These are phyloP conservation scores for Helotiales sp. DNA, from an alignment of 2,329 filamentous ascomycete species.

Conservation along the genomic window DNA sequence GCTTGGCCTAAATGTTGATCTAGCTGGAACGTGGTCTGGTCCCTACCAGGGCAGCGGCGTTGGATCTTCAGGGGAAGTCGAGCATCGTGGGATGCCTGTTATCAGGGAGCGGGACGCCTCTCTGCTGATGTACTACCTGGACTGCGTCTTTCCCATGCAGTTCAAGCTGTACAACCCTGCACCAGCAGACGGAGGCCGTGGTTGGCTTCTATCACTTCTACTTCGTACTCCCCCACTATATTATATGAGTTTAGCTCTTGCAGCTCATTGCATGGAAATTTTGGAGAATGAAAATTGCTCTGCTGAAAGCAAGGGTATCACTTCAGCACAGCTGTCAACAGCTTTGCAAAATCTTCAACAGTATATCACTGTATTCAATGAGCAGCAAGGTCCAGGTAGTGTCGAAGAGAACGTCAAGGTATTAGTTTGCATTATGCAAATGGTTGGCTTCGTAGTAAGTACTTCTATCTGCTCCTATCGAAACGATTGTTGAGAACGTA, in stretches of 20 bases:
- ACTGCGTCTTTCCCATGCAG: constrained; percentile 61
- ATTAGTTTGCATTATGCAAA: background rate
- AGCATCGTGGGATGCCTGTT: background rate
- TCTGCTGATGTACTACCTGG: constrained; percentile 58
- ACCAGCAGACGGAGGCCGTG: constrained; percentile 53
- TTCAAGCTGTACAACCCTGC: constrained; percentile 62
- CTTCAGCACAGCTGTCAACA: background rate
- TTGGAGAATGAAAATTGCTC: background rate
- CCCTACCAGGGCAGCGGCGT: background rate
- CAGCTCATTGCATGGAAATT: constrained; percentile 47
- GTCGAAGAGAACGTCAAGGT: background rate
- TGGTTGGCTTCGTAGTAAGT: constrained; percentile 17
- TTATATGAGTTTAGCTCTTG: constrained; percentile 54
- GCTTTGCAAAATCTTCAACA: background rate
- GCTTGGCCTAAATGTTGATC: background rate
- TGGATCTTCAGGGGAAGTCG: background rate
- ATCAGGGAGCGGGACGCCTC: constrained; percentile 13
- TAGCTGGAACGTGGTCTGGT: background rate
- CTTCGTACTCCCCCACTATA: constrained; percentile 56
- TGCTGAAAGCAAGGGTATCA: background rate
- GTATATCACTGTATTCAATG: constrained; percentile 4
- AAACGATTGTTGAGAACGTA: too few species aligned
- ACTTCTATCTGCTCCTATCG: background rate
- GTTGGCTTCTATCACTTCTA: constrained; percentile 59
- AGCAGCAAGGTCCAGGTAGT: background rate